Evolutionary conservation across 2,329 filamentous ascomycete species (phyloP).

Genomic region (Domatiomyces catenatus): DNA sequence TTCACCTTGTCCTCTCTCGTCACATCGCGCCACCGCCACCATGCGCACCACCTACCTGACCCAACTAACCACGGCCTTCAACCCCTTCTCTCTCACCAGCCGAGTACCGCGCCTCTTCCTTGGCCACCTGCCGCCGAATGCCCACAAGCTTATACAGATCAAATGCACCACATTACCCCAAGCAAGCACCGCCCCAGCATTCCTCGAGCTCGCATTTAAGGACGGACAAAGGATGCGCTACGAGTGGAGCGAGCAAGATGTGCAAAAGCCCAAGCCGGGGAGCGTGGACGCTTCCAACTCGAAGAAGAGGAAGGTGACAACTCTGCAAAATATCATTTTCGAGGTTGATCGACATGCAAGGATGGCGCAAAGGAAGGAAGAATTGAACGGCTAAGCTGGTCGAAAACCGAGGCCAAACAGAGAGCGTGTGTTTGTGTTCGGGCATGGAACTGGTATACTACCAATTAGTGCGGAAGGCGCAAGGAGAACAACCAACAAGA

Average conservation of each 20-base stretch:
- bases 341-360: constrained; percentile 86
- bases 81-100: constrained; percentile 67
- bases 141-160: constrained; percentile 60
- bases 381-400: constrained; percentile 49
- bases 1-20: not conserved
- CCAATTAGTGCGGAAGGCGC: no score
- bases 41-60: constrained; percentile 33
- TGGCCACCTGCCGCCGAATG: constrained; percentile 64
- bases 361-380: constrained; percentile 64
- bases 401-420: not conserved
- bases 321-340: constrained; percentile 70
- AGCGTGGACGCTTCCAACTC: constrained; percentile 40
- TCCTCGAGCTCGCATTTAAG: constrained; percentile 74
- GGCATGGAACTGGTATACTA: no score
- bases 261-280: constrained; percentile 18
- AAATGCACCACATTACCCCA: constrained; percentile 61
- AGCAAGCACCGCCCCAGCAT: constrained; percentile 44
- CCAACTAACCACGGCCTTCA: constrained; percentile 73
- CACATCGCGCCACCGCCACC: not conserved
- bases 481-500: no score
- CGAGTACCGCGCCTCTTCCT: constrained; percentile 82
- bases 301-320: constrained; percentile 59
- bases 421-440: no score
- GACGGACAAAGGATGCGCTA: constrained; percentile 84
- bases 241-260: constrained; percentile 8